Evolutionary conservation across 2,329 filamentous ascomycete species (phyloP).

Genomic region (Aspergillus candidus): DNA sequence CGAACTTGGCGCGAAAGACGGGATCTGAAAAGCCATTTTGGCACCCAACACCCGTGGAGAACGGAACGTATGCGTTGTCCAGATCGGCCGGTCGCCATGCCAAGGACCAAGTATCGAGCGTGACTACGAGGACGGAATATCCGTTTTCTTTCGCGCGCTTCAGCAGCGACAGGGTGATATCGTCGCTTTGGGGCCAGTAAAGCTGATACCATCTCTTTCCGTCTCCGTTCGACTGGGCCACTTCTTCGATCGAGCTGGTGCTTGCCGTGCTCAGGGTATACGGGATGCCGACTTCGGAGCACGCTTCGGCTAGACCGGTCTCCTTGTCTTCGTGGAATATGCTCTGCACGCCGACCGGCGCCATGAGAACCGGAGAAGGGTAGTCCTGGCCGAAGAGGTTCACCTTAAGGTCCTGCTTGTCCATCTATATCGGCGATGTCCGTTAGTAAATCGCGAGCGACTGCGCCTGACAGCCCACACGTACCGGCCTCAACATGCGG

Average conservation of each 20-base stretch:
- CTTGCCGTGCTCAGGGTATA: constrained; percentile 64
- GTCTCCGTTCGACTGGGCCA: constrained; percentile 53
- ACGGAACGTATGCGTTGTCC: constrained; percentile 51
- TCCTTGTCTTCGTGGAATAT: constrained; percentile 64
- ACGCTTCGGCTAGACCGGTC: constrained; percentile 57
- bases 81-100: constrained; percentile 63
- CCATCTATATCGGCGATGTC: constrained; percentile 17
- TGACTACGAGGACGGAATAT: constrained; percentile 63
- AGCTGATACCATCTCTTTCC: constrained; percentile 66
- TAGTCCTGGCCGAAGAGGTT: constrained; percentile 48
- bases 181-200: constrained; percentile 64
- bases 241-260: constrained; percentile 59
- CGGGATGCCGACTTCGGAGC: constrained; percentile 55
- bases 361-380: constrained; percentile 53
- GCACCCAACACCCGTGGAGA: constrained; percentile 54
- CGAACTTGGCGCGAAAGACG: constrained; percentile 55
- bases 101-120: constrained; percentile 64
- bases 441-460: neutral
- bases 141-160: constrained; percentile 55
- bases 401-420: constrained; percentile 44
- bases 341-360: constrained; percentile 63
- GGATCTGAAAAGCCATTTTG: constrained; percentile 62
- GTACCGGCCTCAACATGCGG: constrained; percentile 41
- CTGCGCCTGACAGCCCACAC: neutral
- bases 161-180: constrained; percentile 60